Evolutionary conservation across 108 stramenopile genomes (phyloP).

Genomic region (Discostella pseudostelligera): DNA sequence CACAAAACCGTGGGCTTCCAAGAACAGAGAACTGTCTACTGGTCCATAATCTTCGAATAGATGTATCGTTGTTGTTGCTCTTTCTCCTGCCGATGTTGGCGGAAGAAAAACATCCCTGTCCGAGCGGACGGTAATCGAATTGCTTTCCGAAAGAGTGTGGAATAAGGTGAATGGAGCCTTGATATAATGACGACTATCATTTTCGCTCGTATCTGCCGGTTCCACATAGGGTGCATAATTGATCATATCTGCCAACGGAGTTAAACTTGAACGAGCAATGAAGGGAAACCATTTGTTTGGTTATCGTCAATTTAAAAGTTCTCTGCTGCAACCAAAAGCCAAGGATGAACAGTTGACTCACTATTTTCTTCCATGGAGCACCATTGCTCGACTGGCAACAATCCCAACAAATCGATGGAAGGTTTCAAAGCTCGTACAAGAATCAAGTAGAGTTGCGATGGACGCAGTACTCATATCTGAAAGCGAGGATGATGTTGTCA

Average conservation of each 20-base stretch:
- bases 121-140: slow-evolving; percentile 47
- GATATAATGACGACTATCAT: slow-evolving; percentile 6
- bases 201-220: background rate
- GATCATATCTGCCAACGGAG: slow-evolving; percentile 84
- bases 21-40: slow-evolving; percentile 69
- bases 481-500: background rate
- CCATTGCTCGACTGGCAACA: slow-evolving; percentile 67
- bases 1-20: slow-evolving; percentile 83
- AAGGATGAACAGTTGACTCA: background rate
- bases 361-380: slow-evolving; percentile 61
- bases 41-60: slow-evolving; percentile 89
- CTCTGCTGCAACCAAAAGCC: no score
- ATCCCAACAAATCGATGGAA: slow-evolving; percentile 64
- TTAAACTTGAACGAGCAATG: slow-evolving; percentile 21
- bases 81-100: slow-evolving; percentile 14
- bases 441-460: slow-evolving; percentile 4
- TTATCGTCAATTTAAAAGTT: background rate
- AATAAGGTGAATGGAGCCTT: slow-evolving; percentile 37
- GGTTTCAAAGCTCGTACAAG: slow-evolving; percentile 33
- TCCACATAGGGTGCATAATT: slow-evolving; percentile 61
- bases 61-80: slow-evolving; percentile 43
- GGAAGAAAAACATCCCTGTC: slow-evolving; percentile 42
- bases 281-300: background rate
- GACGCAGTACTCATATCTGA: background rate
- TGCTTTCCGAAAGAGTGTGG: slow-evolving; percentile 38